These are phyloP conservation scores for Pythium monospermum DNA, from an alignment of 352 stramenopile species.

Conservation along the genomic window DNA sequence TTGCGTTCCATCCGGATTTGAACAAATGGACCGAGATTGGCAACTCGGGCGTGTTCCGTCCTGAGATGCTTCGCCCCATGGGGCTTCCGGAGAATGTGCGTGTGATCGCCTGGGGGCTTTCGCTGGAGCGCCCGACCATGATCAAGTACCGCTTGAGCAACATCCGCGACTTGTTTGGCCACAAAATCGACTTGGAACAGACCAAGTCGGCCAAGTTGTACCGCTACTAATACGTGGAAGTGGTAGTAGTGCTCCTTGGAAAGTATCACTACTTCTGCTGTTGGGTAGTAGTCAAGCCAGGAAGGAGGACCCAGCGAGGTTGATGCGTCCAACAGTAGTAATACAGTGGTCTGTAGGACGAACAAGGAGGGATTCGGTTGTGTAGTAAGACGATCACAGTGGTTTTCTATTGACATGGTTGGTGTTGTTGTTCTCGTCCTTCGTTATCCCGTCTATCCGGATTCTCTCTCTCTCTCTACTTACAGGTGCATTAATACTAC, in stretches of 20 bases:
- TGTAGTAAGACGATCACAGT: too few species aligned
- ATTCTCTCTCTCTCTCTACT: conserved; percentile 5
- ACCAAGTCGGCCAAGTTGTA: conserved; percentile 91
- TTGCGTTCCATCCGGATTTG: conserved; percentile 99
- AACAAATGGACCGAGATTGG: conserved; percentile 99
- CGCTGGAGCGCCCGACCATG: conserved; percentile 99
- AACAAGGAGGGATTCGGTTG: too few species aligned
- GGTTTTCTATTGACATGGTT: too few species aligned
- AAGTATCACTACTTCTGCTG: not conserved
- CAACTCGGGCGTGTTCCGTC: conserved; percentile 99
- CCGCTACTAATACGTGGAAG: conserved; percentile 49
- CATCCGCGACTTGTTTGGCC: conserved; percentile 99
- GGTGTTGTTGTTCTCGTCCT: too few species aligned
- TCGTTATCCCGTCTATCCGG: too few species aligned
- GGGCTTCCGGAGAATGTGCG: conserved; percentile 98
- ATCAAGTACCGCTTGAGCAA: conserved; percentile 99
- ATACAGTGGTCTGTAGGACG: too few species aligned
- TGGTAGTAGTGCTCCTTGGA: not conserved
- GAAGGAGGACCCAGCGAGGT: too few species aligned
- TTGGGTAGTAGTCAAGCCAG: too few species aligned
- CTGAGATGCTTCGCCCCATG: conserved; percentile 99
- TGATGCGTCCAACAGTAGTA: too few species aligned
- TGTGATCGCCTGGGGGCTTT: conserved; percentile 99
- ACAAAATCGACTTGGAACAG: conserved; percentile 98
- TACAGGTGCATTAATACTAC: not conserved